Base-by-base conservation (phyloP, 176 grass and related monocot genomes). In the Dactylis glomerata region DNA sequence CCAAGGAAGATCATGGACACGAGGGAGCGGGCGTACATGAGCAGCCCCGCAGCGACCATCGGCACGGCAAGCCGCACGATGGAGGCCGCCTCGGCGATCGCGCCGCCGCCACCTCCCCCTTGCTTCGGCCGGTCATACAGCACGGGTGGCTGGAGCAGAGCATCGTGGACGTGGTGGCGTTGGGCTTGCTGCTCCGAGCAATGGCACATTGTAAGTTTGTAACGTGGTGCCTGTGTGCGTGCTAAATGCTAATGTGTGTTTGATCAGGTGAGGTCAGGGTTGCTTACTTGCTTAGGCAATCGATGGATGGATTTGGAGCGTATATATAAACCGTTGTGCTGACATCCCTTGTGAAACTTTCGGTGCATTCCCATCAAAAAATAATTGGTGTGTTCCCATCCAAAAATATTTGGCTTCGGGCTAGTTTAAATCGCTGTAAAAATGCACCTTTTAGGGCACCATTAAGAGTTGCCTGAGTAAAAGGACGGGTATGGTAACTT, bases 1-100 rank as follows among this genome's bases (percentile, higher is more conserved):
- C 94, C 91, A 6, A 97, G 89, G 67, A 93, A 97, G 55, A 97
- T 64, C 94, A 93, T 93, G 71, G 94, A 97, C 32, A 97, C 81
- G 44, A 97, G 75, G 27, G 94, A 97, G 8, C 94, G 91, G 33
- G 80, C 57, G 79, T 97, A 97, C 81, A 97, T 83, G 68, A 97
- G 88, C 26, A 97, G 47, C 1, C 94, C 94, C 2, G 89, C 88
- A 31, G 78, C 83, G 75, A 85, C 83, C 89, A 92, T 97, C 5
- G 94, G 94, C 49, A 86, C 26, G 26, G 87, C 79, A 34, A 97
- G 79, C 64, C 75, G 22, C 30, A 89, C 41, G 71, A 92, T 87
- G 55, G 87, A 87, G 12, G 41, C 64, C 41, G 56, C 90, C 84
- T 89, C 90, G 23, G 23, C 62, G 19, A 75, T 27, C 49, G 78